Base-by-base conservation (phyloP, 495 filamentous ascomycete genomes). In the Darksidea phi region DNA sequence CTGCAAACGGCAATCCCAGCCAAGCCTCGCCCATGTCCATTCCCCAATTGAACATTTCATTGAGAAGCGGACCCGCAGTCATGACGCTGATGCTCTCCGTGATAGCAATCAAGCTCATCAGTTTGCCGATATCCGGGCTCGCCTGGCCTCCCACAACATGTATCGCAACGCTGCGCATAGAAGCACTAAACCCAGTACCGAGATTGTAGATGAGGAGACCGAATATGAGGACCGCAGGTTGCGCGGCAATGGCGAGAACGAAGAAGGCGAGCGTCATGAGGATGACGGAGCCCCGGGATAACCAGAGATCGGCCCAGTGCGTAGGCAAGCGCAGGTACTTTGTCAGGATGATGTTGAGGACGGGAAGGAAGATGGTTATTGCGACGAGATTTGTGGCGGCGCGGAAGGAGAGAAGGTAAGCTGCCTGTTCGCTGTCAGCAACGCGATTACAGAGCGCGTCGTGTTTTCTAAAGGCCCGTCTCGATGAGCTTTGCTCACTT, bases 401-500 rank as follows among this genome's bases (percentile, higher is more conserved):
- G 12, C 74, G 71, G 46, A 79, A 46, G 1, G 76, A 74, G 24
- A 76, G 67, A 0, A 78, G 66, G n/a, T 77, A 70, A 48, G 74
- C 73, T 21, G 77, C 68, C 74, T 79, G 48, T 10, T 32, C 28
- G 28, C 28, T 32, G 28, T 32, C 28, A 32, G 10, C 28, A 32
- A 32, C 4, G 3, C 28, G 3, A 3, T 32, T 32, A 3, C 3
- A 32, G 28, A 32, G 4, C 4, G 28, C 28, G 28, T 10, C 10
- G 28, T 10, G 28, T 32, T 10, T 10, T n/a, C n/a, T n/a, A n/a
- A 32, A 10, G 28, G 28, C 28, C 28, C 28, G 28, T 32, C 28
- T 32, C 28, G 3, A 10, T 32, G 28, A 32, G 28, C 28, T 32
- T n/a, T 32, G 47, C 6, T 5, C 23, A 36, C 17, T 23, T 34